Evolutionary conservation across 176 grass and related monocot genomes (phyloP), one percentile per base, ranked within the genome.

Genomic region (Chrysopogon serrulatus): DNA sequence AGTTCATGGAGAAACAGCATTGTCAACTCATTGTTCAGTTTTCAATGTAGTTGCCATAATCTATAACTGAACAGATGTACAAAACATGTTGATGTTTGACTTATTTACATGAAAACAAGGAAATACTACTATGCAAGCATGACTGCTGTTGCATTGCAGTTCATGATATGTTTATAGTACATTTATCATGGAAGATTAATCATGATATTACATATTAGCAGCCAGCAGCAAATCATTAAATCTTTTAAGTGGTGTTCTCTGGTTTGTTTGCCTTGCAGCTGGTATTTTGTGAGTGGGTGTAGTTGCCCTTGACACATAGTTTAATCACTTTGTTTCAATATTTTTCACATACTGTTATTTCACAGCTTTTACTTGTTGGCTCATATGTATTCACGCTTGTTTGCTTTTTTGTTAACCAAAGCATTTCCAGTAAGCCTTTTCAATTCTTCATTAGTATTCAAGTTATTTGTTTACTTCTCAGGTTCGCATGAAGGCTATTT

Each of bases 401-500:
- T 63, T 31, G 10, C n/a, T 26, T 59, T 59, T 59, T 84, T 27
- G 40, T 72, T 67, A 71, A 47, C 18, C 26, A 59, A 47, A 59
- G 2, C 37, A 60, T 31, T 67, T 77, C 60, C 78, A 79, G 9
- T 57, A 36, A 41, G 7, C 37, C 33, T 75, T 65, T 71, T 21
- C 15, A 57, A 31, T 61, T 40, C 21, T 65, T 16, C 65, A 40
- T 76, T 62, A 79, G 31, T 82, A 67, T 77, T 71, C 39, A 44
- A 59, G 86, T 40, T 63, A 16, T 82, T 43, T 86, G 65, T 77
- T 67, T 41, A 71, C 61, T 82, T 78, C 53, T 56, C 88, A 98
- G 96, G 96, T 95, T 85, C 90, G 96, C 64, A 95, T 98, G 89
- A 98, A 98, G 77, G 93, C 96, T 73, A 92, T 98, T 14, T 98